phyloP scores from a whole-genome alignment of 371 early-diverging fungal genomes.

The Mucor racemosus region DNA sequence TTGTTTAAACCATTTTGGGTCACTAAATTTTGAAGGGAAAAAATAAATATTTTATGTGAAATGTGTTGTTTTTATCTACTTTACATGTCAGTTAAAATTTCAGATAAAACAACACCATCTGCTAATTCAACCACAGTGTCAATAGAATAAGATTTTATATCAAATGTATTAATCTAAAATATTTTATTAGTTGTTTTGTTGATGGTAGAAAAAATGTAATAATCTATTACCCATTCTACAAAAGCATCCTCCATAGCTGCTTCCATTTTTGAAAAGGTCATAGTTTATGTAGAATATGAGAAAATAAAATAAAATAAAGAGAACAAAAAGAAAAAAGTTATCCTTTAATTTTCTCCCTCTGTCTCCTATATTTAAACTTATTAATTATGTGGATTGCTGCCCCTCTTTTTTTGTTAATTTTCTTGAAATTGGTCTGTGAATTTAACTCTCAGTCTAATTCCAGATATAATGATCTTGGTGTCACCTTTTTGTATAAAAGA shows the following conservation, averaged over 20 bases:
- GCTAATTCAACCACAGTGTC: slow-evolving; percentile 75
- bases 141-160: slow-evolving; percentile 63
- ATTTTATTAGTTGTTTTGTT: slow-evolving; percentile 5
- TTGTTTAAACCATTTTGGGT: slow-evolving; percentile 88
- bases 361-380: slow-evolving; percentile 2
- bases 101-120: slow-evolving; percentile 81
- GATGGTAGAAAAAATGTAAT: not conserved
- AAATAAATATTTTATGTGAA: not conserved
- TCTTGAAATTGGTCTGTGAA: slow-evolving; percentile 5
- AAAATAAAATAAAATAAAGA: not conserved
- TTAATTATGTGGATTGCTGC: slow-evolving; percentile 9
- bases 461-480: slow-evolving; percentile 3
- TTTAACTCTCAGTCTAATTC: not conserved
- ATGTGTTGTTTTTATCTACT: slow-evolving; percentile 10
- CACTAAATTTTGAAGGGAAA: slow-evolving; percentile 52
- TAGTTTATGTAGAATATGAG: slow-evolving; percentile 1
- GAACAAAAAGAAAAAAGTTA: not conserved
- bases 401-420: slow-evolving; percentile 7
- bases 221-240: slow-evolving; percentile 55
- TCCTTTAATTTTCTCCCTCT: not conserved
- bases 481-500: not conserved
- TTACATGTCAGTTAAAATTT: slow-evolving; percentile 86
- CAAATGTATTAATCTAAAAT: slow-evolving; percentile 76
- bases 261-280: slow-evolving; percentile 57
- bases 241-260: slow-evolving; percentile 59